A percentile compares a stretch with the other conserved stretches of the same genome.
Conservation (phyloP, 2,329 filamentous ascomycete species). For the Neofusicoccum sp. region DNA sequence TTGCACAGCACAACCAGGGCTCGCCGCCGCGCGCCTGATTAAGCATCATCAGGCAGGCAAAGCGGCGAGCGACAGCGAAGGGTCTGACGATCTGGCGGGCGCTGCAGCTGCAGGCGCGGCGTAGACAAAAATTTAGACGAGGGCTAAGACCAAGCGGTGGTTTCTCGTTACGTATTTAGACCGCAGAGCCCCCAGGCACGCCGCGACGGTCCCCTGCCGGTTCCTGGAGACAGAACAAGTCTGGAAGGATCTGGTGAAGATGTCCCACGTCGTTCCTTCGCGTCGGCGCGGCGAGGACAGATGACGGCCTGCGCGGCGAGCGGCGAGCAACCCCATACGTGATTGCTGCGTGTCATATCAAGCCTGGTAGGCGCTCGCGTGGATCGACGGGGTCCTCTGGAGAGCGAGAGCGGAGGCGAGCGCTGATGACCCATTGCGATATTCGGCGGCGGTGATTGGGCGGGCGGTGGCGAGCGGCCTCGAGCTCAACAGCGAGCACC, state of each 20-base stretch:
- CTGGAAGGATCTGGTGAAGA: neutral
- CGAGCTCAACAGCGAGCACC: too few relatives aligned
- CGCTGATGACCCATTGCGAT: neutral
- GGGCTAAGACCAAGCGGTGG: conserved; percentile 14
- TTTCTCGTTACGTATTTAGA: conserved; percentile 16
- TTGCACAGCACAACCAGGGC: neutral
- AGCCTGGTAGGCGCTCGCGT: neutral
- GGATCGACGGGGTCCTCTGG: neutral
- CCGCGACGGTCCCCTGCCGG: neutral
- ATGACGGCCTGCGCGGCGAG: neutral
- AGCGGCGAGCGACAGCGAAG: neutral
- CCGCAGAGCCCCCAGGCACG: conserved; percentile 7
- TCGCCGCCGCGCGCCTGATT: neutral
- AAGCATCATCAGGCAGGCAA: neutral
- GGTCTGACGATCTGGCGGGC: neutral
- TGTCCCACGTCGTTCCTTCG: neutral
- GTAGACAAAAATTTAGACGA: conserved; percentile 3
- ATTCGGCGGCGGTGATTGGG: neutral
- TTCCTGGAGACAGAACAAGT: neutral
- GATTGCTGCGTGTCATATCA: neutral
- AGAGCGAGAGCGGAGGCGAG: neutral
- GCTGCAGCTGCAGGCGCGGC: neutral
- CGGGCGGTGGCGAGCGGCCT: neutral
- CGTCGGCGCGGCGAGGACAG: neutral
- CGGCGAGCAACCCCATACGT: neutral